Base-by-base conservation (phyloP, 2,329 filamentous ascomycete genomes). In the Fusarium lyarnte region DNA sequence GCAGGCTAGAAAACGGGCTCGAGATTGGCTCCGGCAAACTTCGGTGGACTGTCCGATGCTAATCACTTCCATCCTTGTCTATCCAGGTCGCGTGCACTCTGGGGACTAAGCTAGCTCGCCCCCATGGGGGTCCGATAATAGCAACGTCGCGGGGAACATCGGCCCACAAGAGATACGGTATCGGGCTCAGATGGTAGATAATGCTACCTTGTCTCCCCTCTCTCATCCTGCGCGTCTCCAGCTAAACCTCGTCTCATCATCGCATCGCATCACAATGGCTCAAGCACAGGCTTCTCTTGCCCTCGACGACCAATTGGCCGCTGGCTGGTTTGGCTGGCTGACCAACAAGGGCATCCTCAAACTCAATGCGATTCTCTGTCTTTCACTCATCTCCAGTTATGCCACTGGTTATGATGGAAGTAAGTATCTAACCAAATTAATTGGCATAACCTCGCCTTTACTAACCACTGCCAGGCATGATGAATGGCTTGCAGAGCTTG, bases 11-110 rank as follows among this genome's bases (percentile, higher is more conserved):
- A 27, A 25, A 59, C 35, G 21, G 12, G 12, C 7, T 58, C 19
- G 9, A 46, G n/a, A 57, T 47, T 58, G 39, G 19, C 19, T 8
- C 36, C 51, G 63, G 63, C 46, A 66, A 59, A 66, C 27, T 39
- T 19, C 63, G 63, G 63, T 19, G n/a, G 29, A 36, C 62, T 83
- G 80, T 41, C 84, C 83, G 23, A 82, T 68, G 62, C 72, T 78
- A 39, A 49, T 65, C 42, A 41, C 23, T 57, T 41, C 42, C 27
- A 43, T 27, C 62, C 62, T 55, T 54, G 62, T 27, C 41, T 29
- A 11, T 63, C 23, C 5, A 27, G 61, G 61, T 66, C 61, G 51
- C 51, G 61, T 66, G 61, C 51, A 45, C 63, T 45, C 11, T 64
- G 63, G 63, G 25, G 43, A 45, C 49, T 53, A 53, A n/a, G 23